Base-by-base conservation (phyloP, 306 rosid genomes). In the Quercus suber region DNA sequence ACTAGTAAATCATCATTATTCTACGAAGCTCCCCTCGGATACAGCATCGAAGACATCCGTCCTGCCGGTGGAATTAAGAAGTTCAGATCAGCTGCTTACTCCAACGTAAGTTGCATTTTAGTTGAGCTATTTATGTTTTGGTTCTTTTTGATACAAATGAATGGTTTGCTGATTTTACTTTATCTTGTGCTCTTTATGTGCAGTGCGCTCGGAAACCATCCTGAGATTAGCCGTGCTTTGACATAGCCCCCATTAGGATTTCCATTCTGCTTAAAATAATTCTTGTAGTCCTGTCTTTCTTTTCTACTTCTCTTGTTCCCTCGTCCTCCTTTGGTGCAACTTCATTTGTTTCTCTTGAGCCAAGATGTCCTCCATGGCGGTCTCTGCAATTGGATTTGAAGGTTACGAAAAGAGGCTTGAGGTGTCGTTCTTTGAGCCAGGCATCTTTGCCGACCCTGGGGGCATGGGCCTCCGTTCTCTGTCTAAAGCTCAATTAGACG, bases 11-110 rank as follows among this genome's bases (percentile, higher is more conserved):
- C 94, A n/a, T 85, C 94, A 73, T 86, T 83, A 21, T 82, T 79
- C 45, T 95, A 92, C 88, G 99, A 95, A 91, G 97, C 97, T 81
- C 99, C 99, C 78, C 98, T 95, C 30, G 98, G 84, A 43, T 95
- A 95, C 88, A 91, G 86, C 95, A 95, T 89, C 85, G 99, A 95
- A 92, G 99, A 95, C 92, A 77, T 95, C 69, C 88, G 98, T 57
- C 99, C 99, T 23, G 78, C 90, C 92, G 98, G 98, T 88, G 99
- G 99, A 87, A 91, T 92, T 91, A 89, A 90, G 92, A 95, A 95
- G 53, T 95, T 89, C 98, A 80, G 93, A 95, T 89, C 98, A 9
- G 92, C 99, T 95, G 99, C 97, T 31, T 95, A 95, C 98, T 95
- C 99, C 81, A 95, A 95, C 97, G 99, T 94, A 65, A 79, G 89